Evolutionary conservation across 1,139 yeast genomes (phyloP).

Genomic region (Insectozyma bohioensis): DNA sequence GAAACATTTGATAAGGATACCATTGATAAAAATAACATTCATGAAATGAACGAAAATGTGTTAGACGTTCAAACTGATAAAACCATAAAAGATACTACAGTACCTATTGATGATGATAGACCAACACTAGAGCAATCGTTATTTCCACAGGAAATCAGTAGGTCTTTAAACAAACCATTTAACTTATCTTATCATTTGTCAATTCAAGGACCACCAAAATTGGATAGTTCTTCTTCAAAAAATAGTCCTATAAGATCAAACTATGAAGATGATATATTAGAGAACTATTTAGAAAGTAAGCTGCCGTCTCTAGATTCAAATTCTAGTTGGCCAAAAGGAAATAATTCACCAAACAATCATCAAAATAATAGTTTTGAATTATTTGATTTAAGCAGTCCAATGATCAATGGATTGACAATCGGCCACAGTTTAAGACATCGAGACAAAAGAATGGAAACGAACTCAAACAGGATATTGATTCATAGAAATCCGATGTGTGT

Average conservation of each 20-base stretch:
- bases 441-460: slow-evolving; percentile 6
- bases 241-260: slow-evolving; percentile 14
- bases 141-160: neutral
- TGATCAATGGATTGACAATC: slow-evolving; percentile 38
- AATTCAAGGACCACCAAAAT: slow-evolving; percentile 23
- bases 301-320: slow-evolving; percentile 10
- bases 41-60: neutral
- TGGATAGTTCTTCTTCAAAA: neutral
- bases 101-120: neutral
- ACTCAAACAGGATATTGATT: slow-evolving; percentile 19
- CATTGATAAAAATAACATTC: neutral
- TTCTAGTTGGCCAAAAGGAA: neutral
- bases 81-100: neutral
- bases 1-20: neutral
- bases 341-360: neutral
- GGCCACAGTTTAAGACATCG: slow-evolving; percentile 31
- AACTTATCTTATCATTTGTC: slow-evolving; percentile 33
- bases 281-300: slow-evolving; percentile 30
- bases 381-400: slow-evolving; percentile 34
- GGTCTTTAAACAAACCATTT: slow-evolving; percentile 15
- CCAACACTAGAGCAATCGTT: neutral
- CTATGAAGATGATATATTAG: slow-evolving; percentile 24
- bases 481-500: slow-evolving; percentile 16
- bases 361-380: slow-evolving; percentile 18
- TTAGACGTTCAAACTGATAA: neutral